These are phyloP conservation scores for Cornus suecica DNA, from an alignment of 148 eudicot species.

Conservation along the genomic window DNA sequence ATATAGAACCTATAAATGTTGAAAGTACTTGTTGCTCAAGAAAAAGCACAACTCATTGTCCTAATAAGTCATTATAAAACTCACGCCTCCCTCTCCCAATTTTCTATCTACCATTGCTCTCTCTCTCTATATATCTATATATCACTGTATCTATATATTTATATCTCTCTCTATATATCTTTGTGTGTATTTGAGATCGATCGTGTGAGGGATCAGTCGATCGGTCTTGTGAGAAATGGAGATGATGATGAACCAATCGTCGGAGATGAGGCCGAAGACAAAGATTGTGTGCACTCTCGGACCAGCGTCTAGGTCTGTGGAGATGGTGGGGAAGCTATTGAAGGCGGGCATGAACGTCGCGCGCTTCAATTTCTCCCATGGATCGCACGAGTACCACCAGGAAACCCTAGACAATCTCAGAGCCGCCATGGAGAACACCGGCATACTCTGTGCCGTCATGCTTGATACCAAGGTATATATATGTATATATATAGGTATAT, in stretches of 20 bases:
- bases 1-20: too few relatives aligned
- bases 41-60: too few relatives aligned
- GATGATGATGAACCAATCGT: background rate
- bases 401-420: slow-evolving; percentile 48
- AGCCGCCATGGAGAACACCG: slow-evolving; percentile 43
- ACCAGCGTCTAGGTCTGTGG: slow-evolving; percentile 45
- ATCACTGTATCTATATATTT: background rate
- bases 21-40: too few relatives aligned
- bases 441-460: slow-evolving; percentile 52
- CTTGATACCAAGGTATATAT: slow-evolving; percentile 36
- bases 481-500: too few relatives aligned
- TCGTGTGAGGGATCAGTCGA: background rate
- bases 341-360: slow-evolving; percentile 55
- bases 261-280: slow-evolving; percentile 35
- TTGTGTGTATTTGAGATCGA: background rate
- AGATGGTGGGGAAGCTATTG: slow-evolving; percentile 42
- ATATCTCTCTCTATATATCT: background rate
- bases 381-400: slow-evolving; percentile 49
- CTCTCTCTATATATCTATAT: background rate
- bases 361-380: slow-evolving; percentile 51
- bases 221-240: slow-evolving; percentile 9
- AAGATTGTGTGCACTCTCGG: slow-evolving; percentile 55
- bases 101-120: too few relatives aligned
- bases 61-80: too few relatives aligned
- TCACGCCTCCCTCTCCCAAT: too few relatives aligned